Evolutionary conservation across 306 rosid genomes (phyloP), one percentile per base, ranked within the genome.

Genomic region (Rubus parviflorus): DNA sequence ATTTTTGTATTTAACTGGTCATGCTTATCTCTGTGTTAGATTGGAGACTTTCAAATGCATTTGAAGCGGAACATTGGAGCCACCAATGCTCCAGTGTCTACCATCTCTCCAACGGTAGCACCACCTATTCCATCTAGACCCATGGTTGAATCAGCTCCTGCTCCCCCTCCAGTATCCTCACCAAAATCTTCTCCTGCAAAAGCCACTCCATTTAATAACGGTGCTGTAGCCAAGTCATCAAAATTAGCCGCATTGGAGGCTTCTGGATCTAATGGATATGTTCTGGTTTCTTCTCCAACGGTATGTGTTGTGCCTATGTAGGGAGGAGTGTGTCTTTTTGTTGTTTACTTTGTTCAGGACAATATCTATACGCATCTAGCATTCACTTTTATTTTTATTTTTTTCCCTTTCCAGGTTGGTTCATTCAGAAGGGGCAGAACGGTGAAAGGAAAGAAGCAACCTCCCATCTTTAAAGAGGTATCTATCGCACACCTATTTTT

Each of bases 1-100:
- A 0, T 70, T 71, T 56, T 84, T 70, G 73, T 57, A 58, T 57
- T 49, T 57, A 74, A 76, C 78, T 74, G 75, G 53, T 58, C 52
- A 47, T 69, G 22, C 54, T 25, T 60, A 74, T 56, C 75, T 62
- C 63, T 85, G 75, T 79, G 56, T 77, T 78, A 96, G 99, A 86
- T 96, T 80, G 99, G 99, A 77, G 98, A 91, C 78, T 95, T 95
- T 82, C 96, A 95, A 85, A 91, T 95, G 99, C 95, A 92, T 84
- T 82, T 95, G 75, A 95, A 89, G 93, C 87, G 99, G 58, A 92
- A 88, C 69, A 57, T 92, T 81, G 99, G 93, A 81, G 97, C 82
- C 66, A 84, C 84, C 49, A 76, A 47, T 69, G 77, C 89, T 82
- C 93, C 96, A 13, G 63, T 88, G 77, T 87, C 98, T 42, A 77